phyloP scores from a whole-genome alignment of 1,139 yeast genomes.

The Zygosaccharomyces pseudobailii region DNA sequence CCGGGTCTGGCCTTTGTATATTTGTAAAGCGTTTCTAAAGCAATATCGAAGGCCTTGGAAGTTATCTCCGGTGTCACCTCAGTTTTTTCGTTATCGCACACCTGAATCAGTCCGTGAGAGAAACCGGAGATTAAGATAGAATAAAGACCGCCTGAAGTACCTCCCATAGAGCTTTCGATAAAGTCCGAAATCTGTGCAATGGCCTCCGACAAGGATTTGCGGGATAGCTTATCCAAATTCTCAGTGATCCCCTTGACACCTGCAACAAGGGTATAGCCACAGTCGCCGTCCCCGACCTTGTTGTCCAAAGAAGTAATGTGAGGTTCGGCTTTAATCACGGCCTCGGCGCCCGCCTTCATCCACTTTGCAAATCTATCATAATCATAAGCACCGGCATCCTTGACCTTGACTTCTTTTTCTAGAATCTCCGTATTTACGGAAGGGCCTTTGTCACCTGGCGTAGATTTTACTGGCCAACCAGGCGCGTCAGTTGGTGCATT shows the following conservation, averaged over 20 bases:
- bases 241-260: constrained; percentile 73
- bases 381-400: constrained; percentile 38
- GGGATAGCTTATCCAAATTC: constrained; percentile 45
- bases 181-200: constrained; percentile 62
- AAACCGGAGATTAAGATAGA: constrained; percentile 74
- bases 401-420: constrained; percentile 38
- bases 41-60: constrained; percentile 45
- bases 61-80: constrained; percentile 37
- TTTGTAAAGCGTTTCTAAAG: constrained; percentile 59
- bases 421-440: constrained; percentile 36
- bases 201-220: constrained; percentile 50
- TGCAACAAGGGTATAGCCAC: constrained; percentile 83
- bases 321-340: constrained; percentile 59
- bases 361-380: constrained; percentile 37
- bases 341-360: constrained; percentile 45
- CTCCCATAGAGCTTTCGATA: constrained; percentile 91
- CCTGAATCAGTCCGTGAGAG: constrained; percentile 44
- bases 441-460: constrained; percentile 28
- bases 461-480: constrained; percentile 57
- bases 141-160: constrained; percentile 92
- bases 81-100: constrained; percentile 29
- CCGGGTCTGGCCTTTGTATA: constrained; percentile 88
- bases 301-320: constrained; percentile 81
- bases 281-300: constrained; percentile 93
- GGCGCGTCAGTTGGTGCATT: constrained; percentile 74